phyloP scores from a whole-genome alignment of 495 filamentous ascomycete species.

The Aspergillus heteromorphus region DNA sequence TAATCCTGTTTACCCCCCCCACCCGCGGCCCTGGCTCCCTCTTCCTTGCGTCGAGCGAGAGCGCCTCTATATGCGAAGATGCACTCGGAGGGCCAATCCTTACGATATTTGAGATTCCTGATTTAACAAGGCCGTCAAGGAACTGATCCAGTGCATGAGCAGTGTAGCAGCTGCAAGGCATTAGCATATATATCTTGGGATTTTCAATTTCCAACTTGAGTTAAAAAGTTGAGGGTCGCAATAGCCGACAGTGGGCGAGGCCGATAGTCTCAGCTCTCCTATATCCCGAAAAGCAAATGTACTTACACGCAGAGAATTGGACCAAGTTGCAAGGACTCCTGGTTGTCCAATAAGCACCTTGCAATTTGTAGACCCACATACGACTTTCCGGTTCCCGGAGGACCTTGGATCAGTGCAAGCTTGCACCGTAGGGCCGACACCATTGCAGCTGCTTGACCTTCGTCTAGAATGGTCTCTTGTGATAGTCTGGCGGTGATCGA shows the following conservation, averaged over 20 bases:
- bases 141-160: constrained; percentile 69
- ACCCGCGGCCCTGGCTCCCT: neutral
- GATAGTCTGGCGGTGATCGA: neutral
- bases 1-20: neutral
- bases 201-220: too few relatives aligned
- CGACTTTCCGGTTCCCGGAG: constrained; percentile 69
- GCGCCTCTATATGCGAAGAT: constrained; percentile 13
- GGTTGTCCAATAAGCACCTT: constrained; percentile 54
- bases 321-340: constrained; percentile 39
- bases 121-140: constrained; percentile 47
- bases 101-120: constrained; percentile 50
- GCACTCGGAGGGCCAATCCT: constrained; percentile 56
- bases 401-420: constrained; percentile 65
- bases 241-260: too few relatives aligned
- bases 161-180: constrained; percentile 53
- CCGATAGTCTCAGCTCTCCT: too few relatives aligned
- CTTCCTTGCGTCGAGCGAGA: constrained; percentile 12
- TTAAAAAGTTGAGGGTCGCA: too few relatives aligned
- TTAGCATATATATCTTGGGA: too few relatives aligned
- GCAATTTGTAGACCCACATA: constrained; percentile 38
- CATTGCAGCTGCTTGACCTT: constrained; percentile 53
- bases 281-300: too few relatives aligned
- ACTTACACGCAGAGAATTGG: constrained; percentile 49
- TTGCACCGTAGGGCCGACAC: constrained; percentile 47
- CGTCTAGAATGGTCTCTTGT: constrained; percentile 42